Evolutionary conservation across 106 monocot species (phyloP).

Genomic region (Allium cepa): DNA sequence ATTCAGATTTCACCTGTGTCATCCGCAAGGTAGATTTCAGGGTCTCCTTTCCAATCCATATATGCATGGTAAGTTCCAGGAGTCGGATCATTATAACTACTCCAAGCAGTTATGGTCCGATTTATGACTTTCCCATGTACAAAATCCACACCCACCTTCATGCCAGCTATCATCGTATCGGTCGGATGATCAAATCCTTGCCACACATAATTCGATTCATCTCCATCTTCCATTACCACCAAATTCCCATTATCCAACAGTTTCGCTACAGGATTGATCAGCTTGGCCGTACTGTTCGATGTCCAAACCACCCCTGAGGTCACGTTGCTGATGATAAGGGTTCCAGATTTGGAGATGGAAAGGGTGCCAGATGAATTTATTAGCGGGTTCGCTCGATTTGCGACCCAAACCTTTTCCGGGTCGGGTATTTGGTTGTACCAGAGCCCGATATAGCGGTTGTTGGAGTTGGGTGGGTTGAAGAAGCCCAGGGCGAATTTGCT

Average conservation of each 20-base stretch:
- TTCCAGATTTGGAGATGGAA: neutral
- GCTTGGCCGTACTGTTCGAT: neutral
- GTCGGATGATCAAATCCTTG: conserved; percentile 7
- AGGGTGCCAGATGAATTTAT: conserved; percentile 3
- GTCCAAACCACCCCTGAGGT: neutral
- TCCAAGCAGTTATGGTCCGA: neutral
- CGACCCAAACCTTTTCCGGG: conserved; percentile 25
- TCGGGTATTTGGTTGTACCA: conserved; percentile 28
- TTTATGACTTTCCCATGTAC: neutral
- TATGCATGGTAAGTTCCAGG: neutral
- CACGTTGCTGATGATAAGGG: neutral
- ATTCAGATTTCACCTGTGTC: neutral
- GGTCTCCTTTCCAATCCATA: neutral
- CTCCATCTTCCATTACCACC: neutral
- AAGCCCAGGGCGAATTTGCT: conserved; percentile 47
- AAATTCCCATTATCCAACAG: conserved; percentile 5
- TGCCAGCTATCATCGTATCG: conserved; percentile 6
- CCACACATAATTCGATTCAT: neutral
- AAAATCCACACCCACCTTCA: conserved; percentile 1
- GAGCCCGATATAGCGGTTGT: conserved; percentile 42
- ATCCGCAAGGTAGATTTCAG: neutral
- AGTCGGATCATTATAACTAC: conserved; percentile 3
- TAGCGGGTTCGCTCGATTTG: conserved; percentile 28
- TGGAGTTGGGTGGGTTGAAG: conserved; percentile 21
- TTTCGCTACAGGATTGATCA: conserved; percentile 1